Base-by-base conservation (phyloP, 75 land plant species). In the Pinus tabuliformis region DNA sequence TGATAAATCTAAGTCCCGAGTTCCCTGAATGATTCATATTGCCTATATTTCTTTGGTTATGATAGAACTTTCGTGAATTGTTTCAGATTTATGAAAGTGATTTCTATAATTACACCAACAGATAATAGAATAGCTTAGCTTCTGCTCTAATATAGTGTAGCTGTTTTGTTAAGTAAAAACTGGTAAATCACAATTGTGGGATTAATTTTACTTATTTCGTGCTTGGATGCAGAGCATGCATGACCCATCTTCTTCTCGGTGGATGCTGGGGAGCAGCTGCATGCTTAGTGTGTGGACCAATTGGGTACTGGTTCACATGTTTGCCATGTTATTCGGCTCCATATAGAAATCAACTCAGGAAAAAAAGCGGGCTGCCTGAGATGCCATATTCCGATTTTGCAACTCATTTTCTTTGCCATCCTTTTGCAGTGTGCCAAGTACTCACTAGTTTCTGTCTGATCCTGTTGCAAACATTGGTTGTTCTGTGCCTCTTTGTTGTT, bases 331-430 rank as follows among this genome's bases (percentile, higher is more conserved):
- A 64, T 65, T 57, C 58, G 0, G 42, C 78, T 28, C 45, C 28
- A 42, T 77, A 65, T 45, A 54, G 78, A 63, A n/a, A 15, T 14
- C 21, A 65, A 45, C 72, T 77, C 8, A 36, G 78, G 26, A 7
- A 6, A 37, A 77, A 77, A 21, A 37, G 33, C 12, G 70, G 72
- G 6, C 56, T 77, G 57, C 72, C 58, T 21, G 78, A 77, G 20
- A 70, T 77, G 33, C 72, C 78, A 37, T 42, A 63, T 6, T 62
- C 72, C 8, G 70, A 54, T 64, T 28, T 37, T 18, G 20, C 65
- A 52, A 57, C 78, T 15, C 78, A 77, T 54, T 77, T 39, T 56
- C 68, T 63, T 9, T 77, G 78, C 70, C 78, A 77, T 30, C 78
- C 78, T 62, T 65, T 66, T 37, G 78, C 72, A 14, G 17, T 77